Base-by-base conservation (phyloP, 2,329 filamentous ascomycete genomes). In the Rutstroemia sp. region DNA sequence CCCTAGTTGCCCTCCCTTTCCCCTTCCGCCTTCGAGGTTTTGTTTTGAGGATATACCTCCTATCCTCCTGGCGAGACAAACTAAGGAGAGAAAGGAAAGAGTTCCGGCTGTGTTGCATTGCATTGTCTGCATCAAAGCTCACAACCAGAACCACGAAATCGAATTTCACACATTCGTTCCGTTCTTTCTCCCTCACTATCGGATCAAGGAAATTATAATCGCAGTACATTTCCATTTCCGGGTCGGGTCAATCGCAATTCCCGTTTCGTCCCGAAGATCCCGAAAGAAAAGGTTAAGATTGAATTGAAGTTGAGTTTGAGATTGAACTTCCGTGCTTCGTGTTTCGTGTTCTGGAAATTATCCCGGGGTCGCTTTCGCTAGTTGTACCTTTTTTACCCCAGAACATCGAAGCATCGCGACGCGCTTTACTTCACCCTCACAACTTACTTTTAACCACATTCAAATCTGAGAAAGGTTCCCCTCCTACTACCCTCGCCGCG, bases 341-440 rank as follows among this genome's bases (percentile, higher is more conserved):
- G 27, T 30, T 30, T 30, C 27, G 27, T 30, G 27, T 30, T 45
- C 48, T 46, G 25, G 40, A 50, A 52, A 48, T 59, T 53, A 30
- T 30, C 27, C 27, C 7, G 27, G 54, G 60, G 63, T 63, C 63
- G 50, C 63, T 64, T 64, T 65, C 56, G 60, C 54, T 65, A 64
- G 63, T 38, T 59, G 62, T 30, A 62, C 59, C 62, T 57, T 48
- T 39, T 44, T 30, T 30, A 8, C 10, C 10, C 27, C 27, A 30
- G 27, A 30, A 50, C 45, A 25, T 27, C 23, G 16, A 48, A 48
- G 38, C 48, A 48, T 56, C 54, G 46, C 51, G 57, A 60, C 56
- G 57, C 61, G 60, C 49, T 51, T 51, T 36, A 44, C 25, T n/a
- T 44, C 21, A 25, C 19, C 23, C 23, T 23, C 23, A 23, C 23